phyloP scores from a whole-genome alignment of 1,284 basidiomycete genomes.

The Cryptococcus sp. region DNA sequence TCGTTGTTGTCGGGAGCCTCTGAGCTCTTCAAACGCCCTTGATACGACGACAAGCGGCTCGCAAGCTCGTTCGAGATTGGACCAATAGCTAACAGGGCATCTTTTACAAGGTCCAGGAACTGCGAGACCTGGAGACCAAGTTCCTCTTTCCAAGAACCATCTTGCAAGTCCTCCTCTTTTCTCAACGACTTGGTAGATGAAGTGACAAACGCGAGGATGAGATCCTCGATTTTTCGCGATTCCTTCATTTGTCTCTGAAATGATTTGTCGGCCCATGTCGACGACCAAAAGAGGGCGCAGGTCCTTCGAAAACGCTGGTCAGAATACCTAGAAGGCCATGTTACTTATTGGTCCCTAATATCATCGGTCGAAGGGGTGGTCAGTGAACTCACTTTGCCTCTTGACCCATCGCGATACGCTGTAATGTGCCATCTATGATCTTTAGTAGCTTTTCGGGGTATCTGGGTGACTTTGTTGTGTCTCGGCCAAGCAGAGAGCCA shows the following conservation, averaged over 20 bases:
- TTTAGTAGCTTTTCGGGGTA: constrained; percentile 91
- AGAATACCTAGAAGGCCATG: constrained; percentile 63
- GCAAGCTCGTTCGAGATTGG: constrained; percentile 81
- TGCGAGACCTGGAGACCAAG: constrained; percentile 85
- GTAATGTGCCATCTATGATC: constrained; percentile 78
- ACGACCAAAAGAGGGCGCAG: constrained; percentile 81
- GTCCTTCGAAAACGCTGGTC: constrained; percentile 84
- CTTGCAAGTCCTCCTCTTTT: constrained; percentile 67
- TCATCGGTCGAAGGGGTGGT: neutral
- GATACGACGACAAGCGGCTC: constrained; percentile 56
- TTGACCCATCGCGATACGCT: constrained; percentile 87
- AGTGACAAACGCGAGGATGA: constrained; percentile 93
- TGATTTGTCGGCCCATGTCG: constrained; percentile 76
- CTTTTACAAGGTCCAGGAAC: constrained; percentile 81
- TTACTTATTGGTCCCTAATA: too few relatives aligned
- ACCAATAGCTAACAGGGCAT: constrained; percentile 69
- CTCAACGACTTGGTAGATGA: constrained; percentile 79
- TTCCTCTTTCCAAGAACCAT: constrained; percentile 89
- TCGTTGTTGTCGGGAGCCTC: neutral
- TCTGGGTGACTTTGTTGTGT: constrained; percentile 67
- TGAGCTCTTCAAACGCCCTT: constrained; percentile 17
- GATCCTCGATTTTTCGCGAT: constrained; percentile 93
- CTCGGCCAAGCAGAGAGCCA: constrained; percentile 36
- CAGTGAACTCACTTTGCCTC: constrained; percentile 68
- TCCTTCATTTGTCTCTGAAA: constrained; percentile 91